A percentile compares a stretch with the other conserved stretches of the same genome.
phyloP scores from a whole-genome alignment of 441 rosid species.

The Corymbia citriodora region DNA sequence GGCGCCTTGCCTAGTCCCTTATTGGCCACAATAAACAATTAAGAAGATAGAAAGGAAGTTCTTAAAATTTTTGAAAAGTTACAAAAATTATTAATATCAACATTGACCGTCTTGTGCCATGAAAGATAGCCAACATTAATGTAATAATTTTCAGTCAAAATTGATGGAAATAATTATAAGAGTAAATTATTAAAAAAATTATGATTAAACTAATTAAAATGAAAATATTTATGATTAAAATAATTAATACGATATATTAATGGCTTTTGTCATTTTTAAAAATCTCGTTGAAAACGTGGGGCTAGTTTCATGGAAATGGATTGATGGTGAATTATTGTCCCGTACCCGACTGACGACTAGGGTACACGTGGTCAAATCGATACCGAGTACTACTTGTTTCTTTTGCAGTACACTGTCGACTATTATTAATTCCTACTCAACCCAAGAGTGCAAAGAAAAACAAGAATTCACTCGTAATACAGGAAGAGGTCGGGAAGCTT shows the following conservation, averaged over 20 bases:
- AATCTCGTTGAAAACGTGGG: background rate
- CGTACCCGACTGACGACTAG: background rate
- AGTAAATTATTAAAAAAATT: background rate
- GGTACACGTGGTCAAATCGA: background rate
- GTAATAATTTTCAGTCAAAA: accelerated
- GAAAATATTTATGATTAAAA: no score
- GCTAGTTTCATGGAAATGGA: background rate
- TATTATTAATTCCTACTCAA: background rate
- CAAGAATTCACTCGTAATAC: background rate
- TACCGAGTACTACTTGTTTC: background rate
- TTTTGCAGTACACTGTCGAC: background rate
- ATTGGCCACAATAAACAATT: background rate
- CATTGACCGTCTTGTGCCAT: accelerated
- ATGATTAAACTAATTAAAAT: background rate
- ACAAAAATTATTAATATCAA: accelerated
- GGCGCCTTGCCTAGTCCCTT: background rate
- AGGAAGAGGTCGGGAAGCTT: background rate
- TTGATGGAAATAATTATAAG: accelerated
- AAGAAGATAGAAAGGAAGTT: background rate
- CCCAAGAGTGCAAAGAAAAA: background rate
- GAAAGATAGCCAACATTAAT: accelerated
- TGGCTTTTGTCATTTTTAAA: no score
- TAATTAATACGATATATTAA: no score
- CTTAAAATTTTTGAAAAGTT: background rate
- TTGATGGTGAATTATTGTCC: background rate